These are phyloP conservation scores for Whalleya microplaca DNA, from an alignment of 2,329 filamentous ascomycete species.

Conservation along the genomic window DNA sequence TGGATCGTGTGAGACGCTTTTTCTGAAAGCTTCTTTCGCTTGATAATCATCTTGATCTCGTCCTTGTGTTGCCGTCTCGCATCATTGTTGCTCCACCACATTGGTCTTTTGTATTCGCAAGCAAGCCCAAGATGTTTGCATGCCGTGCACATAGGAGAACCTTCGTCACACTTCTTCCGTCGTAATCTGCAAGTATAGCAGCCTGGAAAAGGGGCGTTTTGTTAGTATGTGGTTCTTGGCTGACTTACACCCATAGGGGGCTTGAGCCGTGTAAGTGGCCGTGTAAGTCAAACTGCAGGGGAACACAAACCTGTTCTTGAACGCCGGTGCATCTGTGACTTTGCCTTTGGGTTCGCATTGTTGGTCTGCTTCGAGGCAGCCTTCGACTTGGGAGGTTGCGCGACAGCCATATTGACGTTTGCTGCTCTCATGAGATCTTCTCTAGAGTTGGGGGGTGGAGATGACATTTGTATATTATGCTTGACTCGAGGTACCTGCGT, in stretches of 20 bases:
- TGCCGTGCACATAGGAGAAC: slow-evolving; percentile 63
- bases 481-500: slow-evolving; percentile 47
- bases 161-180: slow-evolving; percentile 72
- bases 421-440: slow-evolving; percentile 53
- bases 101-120: slow-evolving; percentile 95
- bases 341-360: slow-evolving; percentile 64
- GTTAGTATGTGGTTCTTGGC: slow-evolving; percentile 37
- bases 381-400: slow-evolving; percentile 63
- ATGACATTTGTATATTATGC: slow-evolving; percentile 65
- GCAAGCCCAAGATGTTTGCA: slow-evolving; percentile 77
- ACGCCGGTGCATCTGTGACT: slow-evolving; percentile 87
- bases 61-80: slow-evolving; percentile 87
- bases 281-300: slow-evolving; percentile 25
- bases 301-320: slow-evolving; percentile 84
- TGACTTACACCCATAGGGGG: slow-evolving; percentile 27
- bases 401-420: slow-evolving; percentile 64
- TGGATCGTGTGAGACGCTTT: slow-evolving; percentile 68
- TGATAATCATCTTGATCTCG: slow-evolving; percentile 95
- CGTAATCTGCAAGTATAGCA: slow-evolving; percentile 71
- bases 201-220: slow-evolving; percentile 44
- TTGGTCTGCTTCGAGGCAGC: slow-evolving; percentile 55
- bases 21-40: slow-evolving; percentile 91
- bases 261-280: slow-evolving; percentile 24
- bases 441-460: slow-evolving; percentile 64
- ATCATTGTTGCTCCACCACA: slow-evolving; percentile 97